These are phyloP conservation scores for Mucor irregularis DNA, from an alignment of 371 early-diverging fungal genomes.

Conservation along the genomic window DNA sequence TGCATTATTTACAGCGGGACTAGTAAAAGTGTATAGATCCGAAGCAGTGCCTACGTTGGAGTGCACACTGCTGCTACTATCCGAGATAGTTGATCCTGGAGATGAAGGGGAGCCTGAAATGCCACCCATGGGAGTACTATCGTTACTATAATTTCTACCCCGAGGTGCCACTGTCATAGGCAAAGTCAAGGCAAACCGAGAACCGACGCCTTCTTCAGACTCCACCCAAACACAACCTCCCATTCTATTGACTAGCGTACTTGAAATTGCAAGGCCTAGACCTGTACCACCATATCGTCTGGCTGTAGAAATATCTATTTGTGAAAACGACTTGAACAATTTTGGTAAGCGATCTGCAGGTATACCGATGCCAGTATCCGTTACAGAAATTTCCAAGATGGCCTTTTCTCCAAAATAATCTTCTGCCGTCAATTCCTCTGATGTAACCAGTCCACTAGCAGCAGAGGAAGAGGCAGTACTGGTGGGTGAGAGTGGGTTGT, in stretches of 20 bases:
- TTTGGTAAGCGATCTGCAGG: constrained; percentile 59
- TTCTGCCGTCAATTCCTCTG: constrained; percentile 8
- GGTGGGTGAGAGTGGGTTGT: background rate
- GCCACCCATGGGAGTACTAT: constrained; percentile 16
- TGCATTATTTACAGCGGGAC: constrained; percentile 4
- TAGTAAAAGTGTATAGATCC: constrained; percentile 12
- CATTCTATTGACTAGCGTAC: constrained; percentile 60
- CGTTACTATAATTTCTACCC: constrained; percentile 18
- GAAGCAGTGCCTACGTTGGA: constrained; percentile 10
- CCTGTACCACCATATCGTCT: constrained; percentile 62
- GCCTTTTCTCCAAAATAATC: constrained; percentile 39
- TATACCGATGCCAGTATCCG: constrained; percentile 62
- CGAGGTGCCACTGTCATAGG: constrained; percentile 47
- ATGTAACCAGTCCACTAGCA: background rate
- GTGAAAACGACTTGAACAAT: constrained; percentile 60
- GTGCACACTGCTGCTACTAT: constrained; percentile 34
- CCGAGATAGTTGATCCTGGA: constrained; percentile 38
- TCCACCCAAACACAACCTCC: constrained; percentile 66
- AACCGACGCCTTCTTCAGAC: constrained; percentile 54
- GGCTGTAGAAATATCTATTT: constrained; percentile 61
- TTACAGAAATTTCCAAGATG: constrained; percentile 57
- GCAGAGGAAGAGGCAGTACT: background rate
- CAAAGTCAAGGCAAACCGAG: constrained; percentile 56
- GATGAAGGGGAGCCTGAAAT: constrained; percentile 39
- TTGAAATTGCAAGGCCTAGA: constrained; percentile 59